These are phyloP conservation scores for Polychaeton citri DNA, from an alignment of 2,329 filamentous ascomycete species.

Conservation along the genomic window DNA sequence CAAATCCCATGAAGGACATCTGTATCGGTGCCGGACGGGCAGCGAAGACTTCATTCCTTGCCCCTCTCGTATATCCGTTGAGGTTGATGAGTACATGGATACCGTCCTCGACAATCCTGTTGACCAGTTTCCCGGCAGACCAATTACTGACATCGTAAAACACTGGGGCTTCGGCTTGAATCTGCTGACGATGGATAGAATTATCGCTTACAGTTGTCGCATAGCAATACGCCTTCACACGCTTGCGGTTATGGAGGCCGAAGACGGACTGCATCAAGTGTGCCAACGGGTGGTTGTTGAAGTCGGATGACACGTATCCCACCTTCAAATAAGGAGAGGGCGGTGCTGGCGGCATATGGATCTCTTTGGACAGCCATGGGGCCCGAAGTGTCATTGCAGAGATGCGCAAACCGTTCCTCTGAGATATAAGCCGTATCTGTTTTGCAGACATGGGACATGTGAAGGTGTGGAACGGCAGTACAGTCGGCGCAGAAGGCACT, in stretches of 20 bases:
- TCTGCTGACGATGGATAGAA: constrained; percentile 80
- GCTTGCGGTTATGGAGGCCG: constrained; percentile 63
- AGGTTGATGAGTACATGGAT: constrained; percentile 94
- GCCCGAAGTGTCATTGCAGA: constrained; percentile 78
- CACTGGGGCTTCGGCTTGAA: constrained; percentile 80
- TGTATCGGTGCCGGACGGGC: constrained; percentile 89
- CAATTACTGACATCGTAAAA: constrained; percentile 82
- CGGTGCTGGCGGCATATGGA: constrained; percentile 75
- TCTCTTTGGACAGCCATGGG: constrained; percentile 68
- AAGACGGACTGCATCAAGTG: constrained; percentile 99
- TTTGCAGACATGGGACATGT: constrained; percentile 85
- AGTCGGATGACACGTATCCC: constrained; percentile 94
- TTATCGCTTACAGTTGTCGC: constrained; percentile 86
- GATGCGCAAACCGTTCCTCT: constrained; percentile 85
- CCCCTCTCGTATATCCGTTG: constrained; percentile 94
- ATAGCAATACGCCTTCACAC: constrained; percentile 83
- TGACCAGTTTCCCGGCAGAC: constrained; percentile 70
- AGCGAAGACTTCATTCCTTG: constrained; percentile 94
- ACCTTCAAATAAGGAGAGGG: constrained; percentile 76
- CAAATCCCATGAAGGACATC: constrained; percentile 99
- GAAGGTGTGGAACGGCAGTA: constrained; percentile 94
- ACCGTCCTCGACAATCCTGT: constrained; percentile 73
- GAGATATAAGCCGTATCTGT: constrained; percentile 86
- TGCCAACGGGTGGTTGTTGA: constrained; percentile 94
- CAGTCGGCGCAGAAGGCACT: constrained; percentile 79